Conservation (phyloP, 306 rosid species). For the Echinosophora koreensis region DNA sequence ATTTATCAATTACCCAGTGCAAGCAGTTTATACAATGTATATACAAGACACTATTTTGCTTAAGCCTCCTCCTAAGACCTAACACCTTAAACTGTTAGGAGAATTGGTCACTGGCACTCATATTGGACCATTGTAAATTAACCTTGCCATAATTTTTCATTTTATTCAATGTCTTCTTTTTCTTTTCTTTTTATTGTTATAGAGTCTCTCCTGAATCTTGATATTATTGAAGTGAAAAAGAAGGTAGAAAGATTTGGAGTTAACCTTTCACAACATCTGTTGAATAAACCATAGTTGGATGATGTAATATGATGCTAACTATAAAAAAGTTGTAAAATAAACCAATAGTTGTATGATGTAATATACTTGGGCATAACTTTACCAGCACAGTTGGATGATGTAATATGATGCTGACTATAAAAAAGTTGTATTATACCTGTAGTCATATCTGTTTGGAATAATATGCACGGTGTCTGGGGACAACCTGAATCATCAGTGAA, state of each 20-base stretch:
- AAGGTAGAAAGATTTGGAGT: not conserved
- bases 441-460: conserved; percentile 34
- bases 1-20: conserved; percentile 1
- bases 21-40: not conserved
- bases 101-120: conserved; percentile 7
- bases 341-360: too few relatives aligned
- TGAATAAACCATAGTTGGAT: conserved; percentile 5
- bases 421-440: not conserved
- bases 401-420: conserved; percentile 26
- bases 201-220: not conserved
- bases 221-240: conserved; percentile 24
- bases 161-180: not conserved
- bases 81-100: conserved; percentile 9
- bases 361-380: not conserved
- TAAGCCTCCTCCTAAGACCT: not conserved
- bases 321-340: not conserved
- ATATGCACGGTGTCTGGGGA: not conserved
- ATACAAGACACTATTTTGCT: not conserved
- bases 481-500: conserved; percentile 19
- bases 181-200: not conserved
- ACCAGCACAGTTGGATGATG: not conserved
- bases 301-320: conserved; percentile 18
- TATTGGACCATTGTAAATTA: not conserved
- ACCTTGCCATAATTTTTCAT: conserved; percentile 6
- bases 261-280: not conserved